Evolutionary conservation across 305 asterid species (phyloP).

Genomic region (Vinca major): DNA sequence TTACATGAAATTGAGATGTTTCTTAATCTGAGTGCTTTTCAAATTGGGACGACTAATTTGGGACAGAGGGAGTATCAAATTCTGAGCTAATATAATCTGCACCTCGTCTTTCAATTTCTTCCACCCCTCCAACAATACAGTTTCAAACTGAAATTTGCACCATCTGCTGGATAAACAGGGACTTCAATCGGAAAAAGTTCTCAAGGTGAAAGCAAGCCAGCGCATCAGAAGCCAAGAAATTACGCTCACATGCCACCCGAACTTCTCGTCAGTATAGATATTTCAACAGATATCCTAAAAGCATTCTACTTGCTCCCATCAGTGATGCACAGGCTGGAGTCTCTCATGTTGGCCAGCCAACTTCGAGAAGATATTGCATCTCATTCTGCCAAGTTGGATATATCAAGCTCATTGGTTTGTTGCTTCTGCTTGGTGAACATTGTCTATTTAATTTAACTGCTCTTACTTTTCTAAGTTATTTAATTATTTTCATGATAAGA

Average conservation of each 20-base stretch:
- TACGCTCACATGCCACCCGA: conserved; percentile 83
- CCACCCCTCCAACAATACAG: background rate
- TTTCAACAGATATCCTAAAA: conserved; percentile 49
- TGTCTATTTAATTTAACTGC: conserved; percentile 1
- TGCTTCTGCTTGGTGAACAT: conserved; percentile 14
- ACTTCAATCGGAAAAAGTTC: conserved; percentile 23
- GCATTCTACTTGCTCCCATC: conserved; percentile 91
- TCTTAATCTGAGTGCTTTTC: no score
- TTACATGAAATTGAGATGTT: no score
- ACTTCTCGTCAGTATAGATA: conserved; percentile 61
- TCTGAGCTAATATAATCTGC: background rate
- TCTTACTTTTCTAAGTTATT: conserved; percentile 14
- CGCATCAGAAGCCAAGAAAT: conserved; percentile 40
- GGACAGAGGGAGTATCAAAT: background rate
- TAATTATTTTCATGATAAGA: conserved; percentile 32
- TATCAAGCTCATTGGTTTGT: conserved; percentile 71
- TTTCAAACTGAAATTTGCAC: background rate
- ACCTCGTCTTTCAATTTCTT: background rate
- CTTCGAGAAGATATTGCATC: conserved; percentile 57
- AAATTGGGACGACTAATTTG: no score
- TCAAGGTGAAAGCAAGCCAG: conserved; percentile 20
- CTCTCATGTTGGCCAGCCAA: conserved; percentile 90
- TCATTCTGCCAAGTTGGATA: conserved; percentile 29
- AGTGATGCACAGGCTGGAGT: conserved; percentile 78
- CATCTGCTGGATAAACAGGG: conserved; percentile 27